Percentiles rank a stretch among this genome's conserved stretches.
Evolutionary conservation across 164 flowering plant species (phyloP).

Genomic region (Aristolochia contorta): DNA sequence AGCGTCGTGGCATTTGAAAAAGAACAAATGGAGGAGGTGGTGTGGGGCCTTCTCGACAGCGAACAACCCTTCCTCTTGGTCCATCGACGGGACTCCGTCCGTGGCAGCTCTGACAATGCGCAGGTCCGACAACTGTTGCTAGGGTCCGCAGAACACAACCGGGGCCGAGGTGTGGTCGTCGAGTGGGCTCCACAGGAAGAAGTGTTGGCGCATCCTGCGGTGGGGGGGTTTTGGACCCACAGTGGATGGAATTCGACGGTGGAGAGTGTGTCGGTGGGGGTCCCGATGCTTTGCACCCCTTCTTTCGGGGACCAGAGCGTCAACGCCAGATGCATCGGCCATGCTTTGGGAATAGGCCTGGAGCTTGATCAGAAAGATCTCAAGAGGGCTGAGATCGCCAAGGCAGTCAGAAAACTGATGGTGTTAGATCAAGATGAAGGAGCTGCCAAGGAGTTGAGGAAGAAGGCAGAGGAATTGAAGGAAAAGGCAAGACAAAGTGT

Average conservation of each 20-base stretch:
- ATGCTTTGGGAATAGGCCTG: slow-evolving; percentile 4
- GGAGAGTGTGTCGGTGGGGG: background rate
- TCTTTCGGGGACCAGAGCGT: too few relatives aligned
- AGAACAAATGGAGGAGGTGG: slow-evolving; percentile 15
- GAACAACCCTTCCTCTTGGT: slow-evolving; percentile 16
- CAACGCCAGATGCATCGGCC: too few relatives aligned
- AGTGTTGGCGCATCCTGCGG: slow-evolving; percentile 29
- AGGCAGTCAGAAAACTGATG: slow-evolving; percentile 3
- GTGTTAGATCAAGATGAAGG: slow-evolving; percentile 5
- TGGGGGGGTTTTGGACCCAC: slow-evolving; percentile 41
- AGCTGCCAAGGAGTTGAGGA: background rate
- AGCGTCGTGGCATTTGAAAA: slow-evolving; percentile 28
- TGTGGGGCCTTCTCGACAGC: slow-evolving; percentile 23
- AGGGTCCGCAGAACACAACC: slow-evolving; percentile 20
- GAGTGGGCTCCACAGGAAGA: slow-evolving; percentile 40
- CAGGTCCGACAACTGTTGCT: slow-evolving; percentile 15
- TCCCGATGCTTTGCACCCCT: too few relatives aligned
- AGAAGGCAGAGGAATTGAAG: background rate
- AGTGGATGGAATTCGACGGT: slow-evolving; percentile 29
- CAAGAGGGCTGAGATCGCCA: slow-evolving; percentile 3
- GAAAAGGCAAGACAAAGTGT: background rate
- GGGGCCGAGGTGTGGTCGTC: slow-evolving; percentile 23
- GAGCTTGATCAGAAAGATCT: slow-evolving; percentile 4
- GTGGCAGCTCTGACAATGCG: background rate
- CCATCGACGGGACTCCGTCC: background rate